Conservation (phyloP, 1,284 basidiomycete species). For the Rhodotorula mucilaginosa region DNA sequence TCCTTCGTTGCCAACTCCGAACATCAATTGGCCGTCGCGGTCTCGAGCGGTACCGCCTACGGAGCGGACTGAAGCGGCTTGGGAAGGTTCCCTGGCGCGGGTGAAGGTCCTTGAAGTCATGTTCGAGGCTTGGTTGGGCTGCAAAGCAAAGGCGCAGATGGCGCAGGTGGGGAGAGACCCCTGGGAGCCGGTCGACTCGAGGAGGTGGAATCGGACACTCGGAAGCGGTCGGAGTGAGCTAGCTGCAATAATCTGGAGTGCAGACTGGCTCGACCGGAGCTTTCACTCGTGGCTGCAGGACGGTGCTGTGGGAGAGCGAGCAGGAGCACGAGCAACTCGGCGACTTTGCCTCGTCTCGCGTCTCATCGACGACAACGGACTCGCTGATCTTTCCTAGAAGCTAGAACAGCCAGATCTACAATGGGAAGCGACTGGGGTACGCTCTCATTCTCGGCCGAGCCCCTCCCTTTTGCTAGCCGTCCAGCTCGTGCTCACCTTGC, state of each 20-base stretch:
- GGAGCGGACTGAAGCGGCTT: conserved; percentile 16
- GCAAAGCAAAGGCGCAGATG: background rate
- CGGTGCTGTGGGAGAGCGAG: background rate
- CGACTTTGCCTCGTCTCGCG: too few species aligned
- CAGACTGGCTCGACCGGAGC: background rate
- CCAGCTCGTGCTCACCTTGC: background rate
- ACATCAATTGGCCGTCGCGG: conserved; percentile 20
- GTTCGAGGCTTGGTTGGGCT: background rate
- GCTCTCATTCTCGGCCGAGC: background rate
- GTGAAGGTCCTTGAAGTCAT: background rate
- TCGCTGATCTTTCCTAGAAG: too few species aligned
- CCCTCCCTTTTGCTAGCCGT: background rate
- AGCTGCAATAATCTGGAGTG: too few species aligned
- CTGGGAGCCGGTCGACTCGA: background rate
- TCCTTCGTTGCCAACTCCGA: conserved; percentile 15
- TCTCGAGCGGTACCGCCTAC: conserved; percentile 4
- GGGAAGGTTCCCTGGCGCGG: conserved; percentile 9
- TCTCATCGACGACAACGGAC: too few species aligned
- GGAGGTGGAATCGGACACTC: too few species aligned
- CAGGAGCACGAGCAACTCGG: too few species aligned
- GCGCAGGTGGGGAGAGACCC: background rate
- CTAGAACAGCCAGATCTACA: background rate
- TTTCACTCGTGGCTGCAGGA: background rate
- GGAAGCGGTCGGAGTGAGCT: too few species aligned
- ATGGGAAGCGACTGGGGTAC: conserved; percentile 33